Evolutionary conservation across 768 basidiomycete species (phyloP), one percentile per base, ranked within the genome.

Genomic region (Tephrocybe sp.): DNA sequence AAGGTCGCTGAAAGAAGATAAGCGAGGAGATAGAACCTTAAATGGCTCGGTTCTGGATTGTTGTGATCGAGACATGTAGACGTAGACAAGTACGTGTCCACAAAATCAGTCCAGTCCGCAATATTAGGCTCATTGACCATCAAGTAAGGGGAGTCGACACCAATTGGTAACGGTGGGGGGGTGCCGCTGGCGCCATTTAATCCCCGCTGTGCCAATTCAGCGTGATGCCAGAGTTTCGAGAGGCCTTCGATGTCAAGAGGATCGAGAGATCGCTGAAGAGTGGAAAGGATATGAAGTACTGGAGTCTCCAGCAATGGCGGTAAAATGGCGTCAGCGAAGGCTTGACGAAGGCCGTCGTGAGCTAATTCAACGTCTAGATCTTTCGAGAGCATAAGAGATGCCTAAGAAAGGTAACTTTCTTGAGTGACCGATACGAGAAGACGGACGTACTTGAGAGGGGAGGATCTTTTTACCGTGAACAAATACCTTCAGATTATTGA

Each of bases 1-100:
- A 99, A 93, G 5, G 90, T 89, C 20, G 92, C 92, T 4, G 92
- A 92, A 45, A 98, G 84, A 17, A 93, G 71, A 65, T 91, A 91
- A 7, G 89, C 85, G 41, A 89, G 69, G 36, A 84, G 62, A 56
- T 87, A 80, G 58, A 87, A 79, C 35, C 80, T 78, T 43, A 89
- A 67, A 52, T 82, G 63, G 19, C 70, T 64, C 19, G 72, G 65
- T 33, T 60, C 60, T 22, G 74, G 76, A 17, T 66, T 62, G 22
- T 61, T 58, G 52, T 79, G 70, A 60, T 74, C 66, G 48, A 68
- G 53, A 7, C 63, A 46, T 16, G 49, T 52, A 59, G 61, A 65
- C 39, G 68, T 58, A 14, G 68, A 66, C 45, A 75, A 64, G 62
- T 85, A 89, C 2, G 57, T 65, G 39, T 81, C 69, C 41, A 87